phyloP scores from a whole-genome alignment of 192 early-diverging fungal genomes.

The Coemansia sp. region DNA sequence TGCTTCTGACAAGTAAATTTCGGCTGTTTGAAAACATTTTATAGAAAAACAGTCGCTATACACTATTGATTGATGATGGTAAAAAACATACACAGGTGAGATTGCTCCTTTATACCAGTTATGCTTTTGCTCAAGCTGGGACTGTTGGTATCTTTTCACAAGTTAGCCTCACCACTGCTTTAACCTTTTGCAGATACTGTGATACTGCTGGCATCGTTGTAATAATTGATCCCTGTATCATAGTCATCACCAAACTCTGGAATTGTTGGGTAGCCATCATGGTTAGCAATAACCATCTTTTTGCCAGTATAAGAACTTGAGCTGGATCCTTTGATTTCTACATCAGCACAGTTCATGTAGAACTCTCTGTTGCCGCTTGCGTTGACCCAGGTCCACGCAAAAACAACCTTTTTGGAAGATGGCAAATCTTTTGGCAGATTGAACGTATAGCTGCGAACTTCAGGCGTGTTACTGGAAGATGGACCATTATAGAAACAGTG shows the following conservation, averaged over 20 bases:
- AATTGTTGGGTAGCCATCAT: constrained; percentile 48
- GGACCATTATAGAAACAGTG: constrained; percentile 32
- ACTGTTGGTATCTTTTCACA: neutral
- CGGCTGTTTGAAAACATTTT: no score
- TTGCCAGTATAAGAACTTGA: constrained; percentile 38
- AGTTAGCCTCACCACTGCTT: constrained; percentile 34
- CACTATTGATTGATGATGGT: no score
- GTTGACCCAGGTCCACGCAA: constrained; percentile 70
- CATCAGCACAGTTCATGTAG: constrained; percentile 42
- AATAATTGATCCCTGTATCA: constrained; percentile 29
- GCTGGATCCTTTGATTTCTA: constrained; percentile 26
- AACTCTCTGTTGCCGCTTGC: constrained; percentile 59
- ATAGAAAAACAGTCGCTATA: no score
- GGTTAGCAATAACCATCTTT: constrained; percentile 39
- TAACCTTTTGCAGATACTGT: constrained; percentile 29
- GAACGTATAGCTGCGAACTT: constrained; percentile 45
- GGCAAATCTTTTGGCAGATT: constrained; percentile 58
- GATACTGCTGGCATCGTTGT: constrained; percentile 26
- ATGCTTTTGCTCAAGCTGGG: neutral
- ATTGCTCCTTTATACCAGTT: no score
- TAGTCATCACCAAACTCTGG: constrained; percentile 54
- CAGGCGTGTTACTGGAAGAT: constrained; percentile 19
- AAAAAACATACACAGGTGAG: no score
- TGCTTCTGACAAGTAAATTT: no score
- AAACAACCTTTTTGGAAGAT: constrained; percentile 53